phyloP scores from a whole-genome alignment of 139 green algal genomes.

The Dunaliella sp. region DNA sequence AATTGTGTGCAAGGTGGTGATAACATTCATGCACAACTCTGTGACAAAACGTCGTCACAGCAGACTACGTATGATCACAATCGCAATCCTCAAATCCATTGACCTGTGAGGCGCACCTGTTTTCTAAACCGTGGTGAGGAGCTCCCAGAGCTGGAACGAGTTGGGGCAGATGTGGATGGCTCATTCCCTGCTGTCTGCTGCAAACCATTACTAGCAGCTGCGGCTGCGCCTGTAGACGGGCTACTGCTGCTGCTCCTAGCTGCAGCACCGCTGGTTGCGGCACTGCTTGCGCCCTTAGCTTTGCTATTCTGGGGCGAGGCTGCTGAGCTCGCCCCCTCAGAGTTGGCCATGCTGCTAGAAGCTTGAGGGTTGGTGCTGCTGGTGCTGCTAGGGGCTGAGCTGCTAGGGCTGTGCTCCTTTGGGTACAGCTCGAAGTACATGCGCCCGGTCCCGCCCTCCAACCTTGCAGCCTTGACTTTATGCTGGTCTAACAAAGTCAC shows the following conservation, averaged over 20 bases:
- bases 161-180: too few species aligned
- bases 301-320: background rate
- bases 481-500: constrained; percentile 57
- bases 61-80: too few species aligned
- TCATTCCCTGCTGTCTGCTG: background rate
- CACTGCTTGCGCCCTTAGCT: background rate
- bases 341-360: too few species aligned
- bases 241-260: background rate
- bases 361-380: background rate
- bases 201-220: background rate
- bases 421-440: constrained; percentile 68
- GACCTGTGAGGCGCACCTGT: too few species aligned
- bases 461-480: constrained; percentile 53
- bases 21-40: too few species aligned
- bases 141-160: too few species aligned
- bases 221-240: too few species aligned
- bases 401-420: constrained; percentile 7
- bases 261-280: background rate
- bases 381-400: background rate
- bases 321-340: too few species aligned
- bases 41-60: too few species aligned
- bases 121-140: too few species aligned
- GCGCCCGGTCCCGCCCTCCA: constrained; percentile 60
- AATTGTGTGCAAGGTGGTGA: too few species aligned
- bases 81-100: too few species aligned